Base-by-base conservation (phyloP, 768 basidiomycete species). In the Kwoniella sp. region DNA sequence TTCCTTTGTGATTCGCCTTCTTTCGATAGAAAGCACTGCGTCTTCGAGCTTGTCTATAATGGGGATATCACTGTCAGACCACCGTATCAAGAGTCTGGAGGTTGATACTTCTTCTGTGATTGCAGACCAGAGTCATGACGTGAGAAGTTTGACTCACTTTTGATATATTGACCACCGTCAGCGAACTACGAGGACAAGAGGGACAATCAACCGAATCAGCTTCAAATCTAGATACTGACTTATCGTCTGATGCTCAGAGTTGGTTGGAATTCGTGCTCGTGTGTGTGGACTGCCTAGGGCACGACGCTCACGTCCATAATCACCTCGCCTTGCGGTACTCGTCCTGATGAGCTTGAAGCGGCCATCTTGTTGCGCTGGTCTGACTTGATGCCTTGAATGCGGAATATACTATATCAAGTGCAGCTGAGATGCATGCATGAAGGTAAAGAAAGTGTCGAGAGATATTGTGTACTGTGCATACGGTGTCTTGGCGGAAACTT, bases 281-380 rank as follows among this genome's bases (percentile, higher is more conserved):
- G n/a, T n/a, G n/a, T n/a, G n/a, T n/a, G n/a, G n/a, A n/a, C n/a
- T n/a, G n/a, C n/a, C n/a, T n/a, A n/a, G n/a, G n/a, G n/a, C n/a
- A n/a, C n/a, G n/a, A n/a, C n/a, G n/a, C 75, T 70, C 52, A 77
- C 75, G 29, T 77, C 75, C 58, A 74, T 69, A 25, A 77, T 72
- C 21, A 77, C 75, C 48, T 77, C 75, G 21, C 72, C 72, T 64
- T 77, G 75, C 22, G 75, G 75, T 53, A 74, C 57, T 9, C 75
- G 47, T 15, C 70, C 70, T 62, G 74, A 63, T 46, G 72, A 74
- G 63, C 72, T 71, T 24, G 72, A 68, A n/a, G 74, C 58, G 22
- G 58, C 74, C 56, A 64, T 64, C 13, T 7, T 55, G 54, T 44
- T 19, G 33, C 13, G 33, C 12, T 30, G 27, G 25, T 17, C 36